Evolutionary conservation across 176 grass and related monocot genomes (phyloP), one percentile per base, ranked within the genome.

Genomic region (Echinochloa phyllopogon): DNA sequence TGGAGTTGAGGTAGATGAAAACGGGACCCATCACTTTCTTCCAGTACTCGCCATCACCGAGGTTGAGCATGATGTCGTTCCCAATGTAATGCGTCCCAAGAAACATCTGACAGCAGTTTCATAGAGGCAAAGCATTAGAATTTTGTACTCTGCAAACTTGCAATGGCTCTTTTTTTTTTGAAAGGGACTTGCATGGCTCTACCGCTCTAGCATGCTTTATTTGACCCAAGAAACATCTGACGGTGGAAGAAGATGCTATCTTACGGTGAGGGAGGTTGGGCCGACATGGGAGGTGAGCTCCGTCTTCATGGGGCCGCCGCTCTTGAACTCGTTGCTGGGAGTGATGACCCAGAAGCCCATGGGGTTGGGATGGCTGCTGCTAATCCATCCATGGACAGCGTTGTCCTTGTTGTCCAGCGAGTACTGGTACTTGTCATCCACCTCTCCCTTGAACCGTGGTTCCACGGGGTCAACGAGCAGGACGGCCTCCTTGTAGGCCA

Each of bases 381-480:
- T 39, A 14, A 96, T 84, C 94, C 94, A 96, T 24, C 94, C 94
- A 33, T 96, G 91, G 20, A 93, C 88, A 5, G 5, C 27, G 53
- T 59, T 89, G 58, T 96, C 86, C 50, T 87, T 76, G 72, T 89
- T 80, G 20, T 91, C 83, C 21, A 81, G n/a, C 10, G 90, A 70
- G 65, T 93, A 95, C 69, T 88, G 75, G 40, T 95, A 93, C 86
- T 95, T 95, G 80, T 96, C 94, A 79, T 96, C 94, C 27, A 96
- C 94, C 89, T 96, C 72, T 71, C 94, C 94, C 56, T 65, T 91
- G n/a, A 93, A 82, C 33, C 60, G 49, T 60, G 82, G 38, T 11
- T 87, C 63, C 38, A 51, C 51, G 13, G 94, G 94, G 20, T 96
- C 39, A 3, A 75, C 70, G 8, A 96, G 88, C 29, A 89, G 75